Base-by-base conservation (phyloP, 1,284 basidiomycete species). In the Austroboletus niveus region DNA sequence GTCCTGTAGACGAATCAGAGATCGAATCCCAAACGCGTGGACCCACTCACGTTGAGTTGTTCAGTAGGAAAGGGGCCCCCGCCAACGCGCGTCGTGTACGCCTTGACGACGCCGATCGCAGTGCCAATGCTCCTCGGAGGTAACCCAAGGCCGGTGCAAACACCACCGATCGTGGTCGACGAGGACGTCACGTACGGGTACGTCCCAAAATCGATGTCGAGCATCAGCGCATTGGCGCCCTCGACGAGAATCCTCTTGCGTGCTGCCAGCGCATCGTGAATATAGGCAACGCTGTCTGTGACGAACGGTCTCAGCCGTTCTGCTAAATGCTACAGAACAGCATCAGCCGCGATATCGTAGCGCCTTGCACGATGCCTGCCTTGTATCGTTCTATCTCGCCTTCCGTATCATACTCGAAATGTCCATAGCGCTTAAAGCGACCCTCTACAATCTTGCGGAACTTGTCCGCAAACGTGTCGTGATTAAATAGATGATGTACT, bases 351-450 rank as follows among this genome's bases (percentile, higher is more conserved):
- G 12, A 45, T 9, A 45, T 17, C 8, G 34, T 29, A 24, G 32
- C 7, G 31, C 10, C 7, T 15, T 38, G 38, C 7, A 8, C 20
- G 9, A 42, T 54, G 17, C 71, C 50, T 55, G 86, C 90, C 81
- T 92, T 87, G 79, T 98, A 98, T 35, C 94, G 86, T 61, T 82
- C 66, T 53, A 99, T 98, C 73, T 99, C 96, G 42, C 87, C 94
- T 68, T 98, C 96, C 10, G 96, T 98, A 70, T 99, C 96, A 67
- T 98, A 99, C 69, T 98, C 96, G 63, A 99, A 99, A 69, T 94
- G 79, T 3, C 97, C 96, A 67, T 99, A 99, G 45, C 96, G 89
- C 77, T 99, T 99, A 80, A 97, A 97, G 15, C 96, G 81, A 11
- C 94, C 94, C 70, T 99, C 97, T 45, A 99, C 96, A 55, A 98